Conservation (phyloP, 2,329 filamentous ascomycete species). For the Neonectria hederae region DNA sequence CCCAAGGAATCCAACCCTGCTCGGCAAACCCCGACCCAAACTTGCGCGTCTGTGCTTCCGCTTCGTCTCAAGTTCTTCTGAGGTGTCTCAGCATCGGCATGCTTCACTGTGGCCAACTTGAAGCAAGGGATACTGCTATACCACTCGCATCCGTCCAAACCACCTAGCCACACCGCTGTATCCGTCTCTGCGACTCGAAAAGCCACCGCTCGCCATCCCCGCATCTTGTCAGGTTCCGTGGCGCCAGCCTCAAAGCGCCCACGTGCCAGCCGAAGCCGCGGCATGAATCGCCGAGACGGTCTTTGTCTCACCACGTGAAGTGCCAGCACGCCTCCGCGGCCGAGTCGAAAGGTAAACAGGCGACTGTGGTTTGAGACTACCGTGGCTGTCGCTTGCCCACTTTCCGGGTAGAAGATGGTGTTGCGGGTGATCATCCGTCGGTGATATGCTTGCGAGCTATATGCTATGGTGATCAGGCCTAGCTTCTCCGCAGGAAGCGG, state of each 20-base stretch:
- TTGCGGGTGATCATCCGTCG: not conserved
- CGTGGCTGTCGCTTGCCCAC: not conserved
- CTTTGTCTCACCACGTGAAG: not conserved
- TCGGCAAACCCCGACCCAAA: conserved; percentile 6
- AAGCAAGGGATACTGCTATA: not conserved
- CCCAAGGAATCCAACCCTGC: conserved; percentile 1
- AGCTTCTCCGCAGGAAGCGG: not conserved
- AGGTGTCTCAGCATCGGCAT: conserved; percentile 10
- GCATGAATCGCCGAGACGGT: not conserved
- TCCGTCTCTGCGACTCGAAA: not conserved
- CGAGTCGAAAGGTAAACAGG: not conserved
- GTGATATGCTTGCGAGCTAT: not conserved
- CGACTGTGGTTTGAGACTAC: not conserved
- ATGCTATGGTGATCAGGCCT: not conserved
- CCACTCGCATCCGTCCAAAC: not conserved
- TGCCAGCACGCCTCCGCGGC: not conserved
- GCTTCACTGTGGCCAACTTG: conserved; percentile 2
- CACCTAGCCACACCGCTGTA: too few relatives aligned
- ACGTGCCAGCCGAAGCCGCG: not conserved
- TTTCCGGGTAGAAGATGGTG: not conserved
- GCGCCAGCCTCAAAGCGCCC: not conserved
- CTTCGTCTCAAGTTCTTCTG: conserved; percentile 18
- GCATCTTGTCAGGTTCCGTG: not conserved
- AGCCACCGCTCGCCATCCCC: not conserved
- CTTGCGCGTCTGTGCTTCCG: conserved; percentile 19